Conservation (phyloP, 768 basidiomycete genomes). For the Termitomyces sp. region DNA sequence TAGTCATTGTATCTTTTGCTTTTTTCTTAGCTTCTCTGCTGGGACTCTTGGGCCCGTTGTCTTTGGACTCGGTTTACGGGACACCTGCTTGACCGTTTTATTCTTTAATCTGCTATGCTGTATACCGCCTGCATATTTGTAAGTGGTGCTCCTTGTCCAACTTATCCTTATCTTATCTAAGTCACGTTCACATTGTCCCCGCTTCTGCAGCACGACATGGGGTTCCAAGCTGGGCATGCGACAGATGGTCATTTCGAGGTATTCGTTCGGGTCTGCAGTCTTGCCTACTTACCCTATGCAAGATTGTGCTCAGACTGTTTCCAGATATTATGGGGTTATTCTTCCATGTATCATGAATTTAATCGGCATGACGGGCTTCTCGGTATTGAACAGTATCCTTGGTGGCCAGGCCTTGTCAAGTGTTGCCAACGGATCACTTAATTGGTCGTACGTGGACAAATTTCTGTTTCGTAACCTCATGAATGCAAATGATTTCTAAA, state of each 20-base stretch:
- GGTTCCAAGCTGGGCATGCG: constrained; percentile 82
- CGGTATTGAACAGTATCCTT: constrained; percentile 65
- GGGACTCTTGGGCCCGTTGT: constrained; percentile 60
- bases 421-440: constrained; percentile 32
- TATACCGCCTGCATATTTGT: constrained; percentile 59
- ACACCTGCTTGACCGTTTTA: constrained; percentile 58
- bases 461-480: not conserved
- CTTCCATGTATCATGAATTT: constrained; percentile 56
- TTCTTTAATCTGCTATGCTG: constrained; percentile 64
- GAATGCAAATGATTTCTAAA: constrained; percentile 17
- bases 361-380: constrained; percentile 60
- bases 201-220: constrained; percentile 46
- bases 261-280: constrained; percentile 28
- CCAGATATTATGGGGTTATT: constrained; percentile 61
- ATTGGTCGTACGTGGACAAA: constrained; percentile 31
- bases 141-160: constrained; percentile 2
- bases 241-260: constrained; percentile 70
- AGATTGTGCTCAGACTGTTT: constrained; percentile 3
- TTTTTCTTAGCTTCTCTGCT: constrained; percentile 45
- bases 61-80: constrained; percentile 55
- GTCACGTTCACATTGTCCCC: not conserved
- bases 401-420: constrained; percentile 52
- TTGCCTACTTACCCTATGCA: not conserved
- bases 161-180: not conserved
- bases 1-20: not conserved